phyloP scores from a whole-genome alignment of 306 rosid genomes.

The Coriaria nepalensis region DNA sequence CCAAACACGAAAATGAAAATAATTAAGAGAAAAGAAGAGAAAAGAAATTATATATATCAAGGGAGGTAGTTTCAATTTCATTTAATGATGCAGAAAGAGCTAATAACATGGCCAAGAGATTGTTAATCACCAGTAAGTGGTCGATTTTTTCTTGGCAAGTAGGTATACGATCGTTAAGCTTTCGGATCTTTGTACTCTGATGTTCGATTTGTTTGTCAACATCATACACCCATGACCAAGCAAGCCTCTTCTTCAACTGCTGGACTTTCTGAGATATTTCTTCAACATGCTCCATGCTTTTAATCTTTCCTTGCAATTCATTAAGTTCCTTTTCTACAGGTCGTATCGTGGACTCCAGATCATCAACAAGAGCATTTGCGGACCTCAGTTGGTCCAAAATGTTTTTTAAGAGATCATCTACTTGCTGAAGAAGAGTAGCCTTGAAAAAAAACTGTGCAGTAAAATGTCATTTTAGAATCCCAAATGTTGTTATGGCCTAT shows the following conservation, averaged over 20 bases:
- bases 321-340: slow-evolving; percentile 72
- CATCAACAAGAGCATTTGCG: slow-evolving; percentile 43
- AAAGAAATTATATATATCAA: too few species aligned
- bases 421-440: slow-evolving; percentile 97
- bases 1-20: too few species aligned
- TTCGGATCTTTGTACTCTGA: slow-evolving; percentile 37
- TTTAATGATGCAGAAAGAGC: neutral
- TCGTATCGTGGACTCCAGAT: slow-evolving; percentile 55
- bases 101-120: neutral
- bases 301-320: slow-evolving; percentile 62
- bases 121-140: slow-evolving; percentile 35
- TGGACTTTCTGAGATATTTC: slow-evolving; percentile 51
- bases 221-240: slow-evolving; percentile 91
- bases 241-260: slow-evolving; percentile 74
- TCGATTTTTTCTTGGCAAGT: slow-evolving; percentile 66
- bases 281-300: slow-evolving; percentile 70
- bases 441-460: slow-evolving; percentile 76
- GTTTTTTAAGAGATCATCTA: slow-evolving; percentile 63
- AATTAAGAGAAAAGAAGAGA: too few species aligned
- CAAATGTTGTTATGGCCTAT: slow-evolving; percentile 8
- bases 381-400: slow-evolving; percentile 33
- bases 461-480: slow-evolving; percentile 29
- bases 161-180: slow-evolving; percentile 61
- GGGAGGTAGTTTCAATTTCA: too few species aligned
- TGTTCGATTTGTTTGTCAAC: slow-evolving; percentile 50